A percentile compares a stretch with the other conserved stretches of the same genome.
Evolutionary conservation across 2,329 filamentous ascomycete species (phyloP).

Genomic region (Colletotrichum plurivorum): DNA sequence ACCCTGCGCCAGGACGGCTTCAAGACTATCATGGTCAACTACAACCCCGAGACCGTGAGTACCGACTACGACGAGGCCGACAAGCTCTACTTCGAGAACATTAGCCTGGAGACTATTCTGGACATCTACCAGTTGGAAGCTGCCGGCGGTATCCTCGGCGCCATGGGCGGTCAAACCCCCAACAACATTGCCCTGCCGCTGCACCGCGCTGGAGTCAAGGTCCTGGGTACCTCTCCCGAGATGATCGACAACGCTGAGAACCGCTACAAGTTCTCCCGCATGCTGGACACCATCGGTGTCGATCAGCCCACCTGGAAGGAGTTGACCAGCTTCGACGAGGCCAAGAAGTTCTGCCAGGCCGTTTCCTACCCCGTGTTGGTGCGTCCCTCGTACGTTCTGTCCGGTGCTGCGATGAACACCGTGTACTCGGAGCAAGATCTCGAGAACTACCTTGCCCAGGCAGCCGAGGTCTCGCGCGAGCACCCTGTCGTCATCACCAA

Average conservation of each 20-base stretch:
- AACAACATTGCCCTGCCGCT: conserved; percentile 97
- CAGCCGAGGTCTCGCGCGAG: conserved; percentile 92
- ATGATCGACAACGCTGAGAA: conserved; percentile 99
- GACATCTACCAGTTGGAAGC: conserved; percentile 94
- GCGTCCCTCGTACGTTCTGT: conserved; percentile 95
- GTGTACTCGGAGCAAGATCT: conserved; percentile 97
- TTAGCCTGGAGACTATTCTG: conserved; percentile 89
- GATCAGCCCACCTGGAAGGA: conserved; percentile 99
- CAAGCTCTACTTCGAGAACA: conserved; percentile 95
- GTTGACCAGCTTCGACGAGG: conserved; percentile 93
- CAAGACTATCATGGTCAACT: conserved; percentile 98
- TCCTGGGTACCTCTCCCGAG: conserved; percentile 95
- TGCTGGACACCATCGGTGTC: conserved; percentile 94
- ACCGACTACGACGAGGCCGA: conserved; percentile 98
- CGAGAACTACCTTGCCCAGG: conserved; percentile 89
- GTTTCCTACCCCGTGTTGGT: conserved; percentile 96
- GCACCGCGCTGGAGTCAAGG: conserved; percentile 89
- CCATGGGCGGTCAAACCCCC: conserved; percentile 97
- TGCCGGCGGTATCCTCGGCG: conserved; percentile 88
- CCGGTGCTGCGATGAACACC: conserved; percentile 98
- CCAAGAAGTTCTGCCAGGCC: conserved; percentile 86
- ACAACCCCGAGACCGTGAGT: conserved; percentile 89
- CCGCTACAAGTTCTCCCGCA: conserved; percentile 97
- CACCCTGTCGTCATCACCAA: conserved; percentile 99
- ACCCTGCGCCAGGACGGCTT: conserved; percentile 86